A percentile compares a stretch with the other conserved stretches of the same genome.
These are phyloP conservation scores for Linum lewisii DNA, from an alignment of 345 rosid species.

Conservation along the genomic window DNA sequence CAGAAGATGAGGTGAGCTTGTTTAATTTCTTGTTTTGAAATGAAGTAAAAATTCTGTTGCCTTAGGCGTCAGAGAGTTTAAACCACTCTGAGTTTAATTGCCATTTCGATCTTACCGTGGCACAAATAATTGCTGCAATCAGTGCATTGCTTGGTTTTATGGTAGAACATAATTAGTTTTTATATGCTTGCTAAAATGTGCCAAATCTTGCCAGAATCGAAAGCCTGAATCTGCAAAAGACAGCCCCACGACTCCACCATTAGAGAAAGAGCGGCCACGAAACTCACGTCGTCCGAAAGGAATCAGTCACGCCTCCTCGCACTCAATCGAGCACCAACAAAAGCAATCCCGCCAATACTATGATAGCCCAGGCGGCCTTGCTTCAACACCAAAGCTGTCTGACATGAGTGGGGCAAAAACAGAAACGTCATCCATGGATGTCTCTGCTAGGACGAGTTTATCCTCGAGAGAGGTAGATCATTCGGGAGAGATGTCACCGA, in stretches of 20 bases:
- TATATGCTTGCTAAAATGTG: background rate
- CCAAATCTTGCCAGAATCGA: slow-evolving; percentile 18
- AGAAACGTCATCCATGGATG: slow-evolving; percentile 78
- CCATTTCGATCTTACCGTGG: no score
- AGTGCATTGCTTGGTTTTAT: background rate
- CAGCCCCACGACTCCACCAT: slow-evolving; percentile 26
- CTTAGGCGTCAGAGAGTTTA: no score
- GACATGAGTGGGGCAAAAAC: slow-evolving; percentile 86
- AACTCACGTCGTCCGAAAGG: slow-evolving; percentile 22
- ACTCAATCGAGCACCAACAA: slow-evolving; percentile 25
- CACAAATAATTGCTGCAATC: no score
- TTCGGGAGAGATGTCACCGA: background rate
- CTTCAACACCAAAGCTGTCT: slow-evolving; percentile 89
- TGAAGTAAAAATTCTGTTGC: background rate
- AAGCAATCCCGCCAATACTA: slow-evolving; percentile 22
- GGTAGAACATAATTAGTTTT: background rate
- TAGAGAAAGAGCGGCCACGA: slow-evolving; percentile 49
- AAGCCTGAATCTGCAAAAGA: slow-evolving; percentile 22
- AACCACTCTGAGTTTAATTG: no score
- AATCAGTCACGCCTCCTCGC: slow-evolving; percentile 20
- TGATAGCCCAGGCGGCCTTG: slow-evolving; percentile 51
- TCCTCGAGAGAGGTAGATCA: slow-evolving; percentile 2
- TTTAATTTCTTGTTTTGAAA: no score
- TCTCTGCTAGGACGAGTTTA: slow-evolving; percentile 12
- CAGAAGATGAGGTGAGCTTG: slow-evolving; percentile 21